These are phyloP conservation scores for Spathaspora gorwiae DNA, from an alignment of 805 yeast genomes.

Conservation along the genomic window DNA sequence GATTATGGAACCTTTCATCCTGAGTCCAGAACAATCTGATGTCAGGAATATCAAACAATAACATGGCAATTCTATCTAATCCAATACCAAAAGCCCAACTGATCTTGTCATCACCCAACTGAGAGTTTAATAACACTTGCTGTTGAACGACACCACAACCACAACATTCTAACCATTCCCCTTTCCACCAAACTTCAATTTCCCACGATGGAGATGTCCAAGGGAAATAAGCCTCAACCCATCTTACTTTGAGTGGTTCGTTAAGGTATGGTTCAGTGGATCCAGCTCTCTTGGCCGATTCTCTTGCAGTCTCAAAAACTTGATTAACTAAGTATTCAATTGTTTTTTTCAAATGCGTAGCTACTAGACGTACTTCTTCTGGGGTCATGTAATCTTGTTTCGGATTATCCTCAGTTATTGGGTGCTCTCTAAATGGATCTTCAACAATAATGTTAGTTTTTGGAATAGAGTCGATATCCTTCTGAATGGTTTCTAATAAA, in stretches of 20 bases:
- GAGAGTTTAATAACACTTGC: constrained; percentile 70
- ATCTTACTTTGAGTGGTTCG: constrained; percentile 79
- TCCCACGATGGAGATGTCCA: constrained; percentile 99
- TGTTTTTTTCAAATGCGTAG: constrained; percentile 79
- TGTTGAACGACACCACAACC: constrained; percentile 92
- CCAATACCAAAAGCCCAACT: constrained; percentile 99
- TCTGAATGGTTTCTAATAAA: constrained; percentile 33
- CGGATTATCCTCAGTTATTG: constrained; percentile 62
- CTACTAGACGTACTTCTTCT: constrained; percentile 62
- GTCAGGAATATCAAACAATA: constrained; percentile 91
- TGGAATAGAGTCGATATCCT: constrained; percentile 65
- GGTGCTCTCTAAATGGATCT: constrained; percentile 51
- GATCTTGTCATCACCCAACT: constrained; percentile 52
- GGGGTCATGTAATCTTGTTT: constrained; percentile 74
- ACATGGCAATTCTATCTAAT: constrained; percentile 91
- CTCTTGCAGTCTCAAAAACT: constrained; percentile 70
- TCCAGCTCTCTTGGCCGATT: constrained; percentile 58
- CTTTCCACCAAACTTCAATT: constrained; percentile 98
- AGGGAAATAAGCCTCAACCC: constrained; percentile 95
- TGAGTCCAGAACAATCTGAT: constrained; percentile 88
- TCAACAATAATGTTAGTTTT: constrained; percentile 67
- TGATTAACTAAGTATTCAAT: constrained; percentile 77
- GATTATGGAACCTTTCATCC: constrained; percentile 71
- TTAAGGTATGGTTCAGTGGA: constrained; percentile 52
- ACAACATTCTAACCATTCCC: constrained; percentile 95